These are phyloP conservation scores for Aspergillus kassunensis DNA, from an alignment of 495 filamentous ascomycete species.

Conservation along the genomic window DNA sequence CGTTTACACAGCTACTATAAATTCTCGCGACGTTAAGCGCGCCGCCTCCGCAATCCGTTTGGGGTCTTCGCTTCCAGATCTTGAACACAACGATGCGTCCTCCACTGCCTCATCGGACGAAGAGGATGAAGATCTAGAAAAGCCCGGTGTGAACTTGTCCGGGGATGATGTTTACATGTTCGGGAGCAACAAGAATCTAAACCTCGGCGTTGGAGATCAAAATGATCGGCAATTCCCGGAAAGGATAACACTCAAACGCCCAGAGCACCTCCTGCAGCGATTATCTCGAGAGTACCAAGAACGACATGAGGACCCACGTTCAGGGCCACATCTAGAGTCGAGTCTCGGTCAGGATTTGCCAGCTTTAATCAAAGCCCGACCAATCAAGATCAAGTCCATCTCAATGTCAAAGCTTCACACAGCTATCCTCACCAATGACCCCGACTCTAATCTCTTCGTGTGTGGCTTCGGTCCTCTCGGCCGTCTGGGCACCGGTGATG, in stretches of 20 bases:
- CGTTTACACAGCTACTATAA: slow-evolving; percentile 79
- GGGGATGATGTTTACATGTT: slow-evolving; percentile 90
- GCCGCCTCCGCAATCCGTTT: slow-evolving; percentile 20
- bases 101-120: slow-evolving; percentile 36
- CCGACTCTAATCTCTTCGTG: slow-evolving; percentile 85
- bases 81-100: slow-evolving; percentile 30
- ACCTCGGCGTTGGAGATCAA: slow-evolving; percentile 85
- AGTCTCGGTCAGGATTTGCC: slow-evolving; percentile 52
- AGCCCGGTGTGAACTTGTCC: slow-evolving; percentile 37
- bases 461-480: slow-evolving; percentile 92
- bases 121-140: slow-evolving; percentile 34
- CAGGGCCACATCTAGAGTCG: slow-evolving; percentile 15
- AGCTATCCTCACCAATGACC: slow-evolving; percentile 85
- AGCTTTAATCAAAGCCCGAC: slow-evolving; percentile 60
- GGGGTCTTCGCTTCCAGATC: slow-evolving; percentile 11
- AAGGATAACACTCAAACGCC: slow-evolving; percentile 70
- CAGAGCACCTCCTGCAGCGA: slow-evolving; percentile 67
- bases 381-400: slow-evolving; percentile 69
- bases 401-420: slow-evolving; percentile 89
- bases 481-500: slow-evolving; percentile 84
- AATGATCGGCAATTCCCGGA: slow-evolving; percentile 94
- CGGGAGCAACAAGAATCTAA: slow-evolving; percentile 93
- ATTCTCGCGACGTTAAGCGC: slow-evolving; percentile 48
- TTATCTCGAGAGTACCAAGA: slow-evolving; percentile 61
- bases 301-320: slow-evolving; percentile 26